A percentile compares a stretch with the other conserved stretches of the same genome.
Evolutionary conservation across 805 yeast genomes (phyloP).

Genomic region (Hanseniaspora vineae): DNA sequence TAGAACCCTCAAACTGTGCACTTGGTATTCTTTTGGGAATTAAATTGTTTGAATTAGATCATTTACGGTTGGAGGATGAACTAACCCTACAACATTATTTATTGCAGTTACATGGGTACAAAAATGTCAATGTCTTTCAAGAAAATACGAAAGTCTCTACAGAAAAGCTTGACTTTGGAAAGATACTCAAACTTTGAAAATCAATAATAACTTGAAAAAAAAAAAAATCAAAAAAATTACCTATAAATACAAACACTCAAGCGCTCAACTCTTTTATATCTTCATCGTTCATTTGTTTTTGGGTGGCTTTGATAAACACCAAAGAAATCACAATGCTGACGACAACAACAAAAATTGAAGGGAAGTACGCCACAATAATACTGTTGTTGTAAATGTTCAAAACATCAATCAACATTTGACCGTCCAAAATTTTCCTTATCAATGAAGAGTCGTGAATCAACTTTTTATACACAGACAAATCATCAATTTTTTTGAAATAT

Average conservation of each 20-base stretch:
- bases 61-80: not conserved
- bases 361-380: conserved; percentile 18
- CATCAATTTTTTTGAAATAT: conserved; percentile 18
- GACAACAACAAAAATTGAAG: conserved; percentile 14
- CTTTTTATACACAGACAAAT: conserved; percentile 12
- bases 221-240: too few relatives aligned
- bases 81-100: too few relatives aligned
- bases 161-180: too few relatives aligned
- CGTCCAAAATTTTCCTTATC: conserved; percentile 11
- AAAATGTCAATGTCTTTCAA: too few relatives aligned
- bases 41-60: conserved; percentile 10
- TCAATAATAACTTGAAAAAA: too few relatives aligned
- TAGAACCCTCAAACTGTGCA: conserved; percentile 16
- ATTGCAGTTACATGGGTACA: too few relatives aligned
- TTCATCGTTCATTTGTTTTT: too few relatives aligned
- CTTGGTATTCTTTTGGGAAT: conserved; percentile 21
- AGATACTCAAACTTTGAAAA: too few relatives aligned
- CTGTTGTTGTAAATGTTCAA: conserved; percentile 15
- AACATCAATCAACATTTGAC: conserved; percentile 8
- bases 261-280: too few relatives aligned
- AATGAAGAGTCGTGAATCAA: conserved; percentile 19
- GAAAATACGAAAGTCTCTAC: too few relatives aligned
- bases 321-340: conserved; percentile 11
- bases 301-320: not conserved
- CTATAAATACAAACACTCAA: too few relatives aligned